phyloP scores from a whole-genome alignment of 306 rosid species.

The Quercus bicolor region DNA sequence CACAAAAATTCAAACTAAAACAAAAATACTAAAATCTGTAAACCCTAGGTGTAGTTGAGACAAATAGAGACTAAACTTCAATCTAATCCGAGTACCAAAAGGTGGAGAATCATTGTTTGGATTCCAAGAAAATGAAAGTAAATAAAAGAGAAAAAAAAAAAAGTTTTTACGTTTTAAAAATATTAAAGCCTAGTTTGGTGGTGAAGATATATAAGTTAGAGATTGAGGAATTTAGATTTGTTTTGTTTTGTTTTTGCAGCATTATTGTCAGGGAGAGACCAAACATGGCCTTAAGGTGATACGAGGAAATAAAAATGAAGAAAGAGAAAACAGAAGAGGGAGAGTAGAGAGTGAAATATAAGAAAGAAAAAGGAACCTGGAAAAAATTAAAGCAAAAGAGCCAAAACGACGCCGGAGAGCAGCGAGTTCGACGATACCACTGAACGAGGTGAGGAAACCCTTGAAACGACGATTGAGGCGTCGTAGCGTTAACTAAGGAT shows the following conservation, averaged over 20 bases:
- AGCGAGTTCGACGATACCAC: constrained; percentile 12
- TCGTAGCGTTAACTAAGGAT: constrained; percentile 13
- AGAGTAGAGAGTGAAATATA: neutral
- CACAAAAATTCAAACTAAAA: neutral
- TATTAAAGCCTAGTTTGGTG: neutral
- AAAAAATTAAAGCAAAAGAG: neutral
- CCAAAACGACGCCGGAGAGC: constrained; percentile 34
- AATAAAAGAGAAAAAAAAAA: neutral
- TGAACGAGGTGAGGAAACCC: neutral
- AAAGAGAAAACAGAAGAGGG: neutral
- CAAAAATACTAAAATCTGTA: neutral
- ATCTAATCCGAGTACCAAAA: neutral
- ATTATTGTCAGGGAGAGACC: neutral
- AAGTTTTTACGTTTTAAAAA: neutral
- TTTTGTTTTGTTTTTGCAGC: neutral
- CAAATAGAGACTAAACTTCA: neutral
- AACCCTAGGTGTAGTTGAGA: neutral
- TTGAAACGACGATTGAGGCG: constrained; percentile 24
- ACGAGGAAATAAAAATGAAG: neutral
- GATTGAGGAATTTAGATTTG: neutral
- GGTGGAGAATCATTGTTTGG: neutral
- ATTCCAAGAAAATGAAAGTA: neutral
- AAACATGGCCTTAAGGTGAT: neutral
- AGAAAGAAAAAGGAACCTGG: neutral
- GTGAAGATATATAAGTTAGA: neutral